Base-by-base conservation (phyloP, 805 yeast genomes). In the Naumovozyma castellii region DNA sequence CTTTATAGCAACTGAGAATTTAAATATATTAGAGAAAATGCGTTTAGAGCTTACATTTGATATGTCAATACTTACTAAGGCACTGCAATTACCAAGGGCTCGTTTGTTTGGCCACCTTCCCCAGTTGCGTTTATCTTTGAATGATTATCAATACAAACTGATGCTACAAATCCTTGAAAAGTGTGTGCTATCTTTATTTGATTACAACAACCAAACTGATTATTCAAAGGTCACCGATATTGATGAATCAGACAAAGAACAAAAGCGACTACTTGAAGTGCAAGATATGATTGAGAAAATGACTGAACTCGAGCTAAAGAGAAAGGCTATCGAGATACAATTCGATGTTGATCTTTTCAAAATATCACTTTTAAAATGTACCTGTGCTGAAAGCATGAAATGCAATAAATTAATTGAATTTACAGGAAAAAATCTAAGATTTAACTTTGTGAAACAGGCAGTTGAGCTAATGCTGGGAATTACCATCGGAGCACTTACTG, bases 141-240 rank as follows among this genome's bases (percentile, higher is more conserved):
- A 84, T 49, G 97, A 92, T 56, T 82, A 78, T 51, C 96, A 94
- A 57, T 94, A 94, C 63, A 84, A 86, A 58, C 76, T 86, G 1
- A 66, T 92, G 52, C 80, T 92, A 90, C 76, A 78, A 42, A 64
- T 90, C 34, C 65, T 90, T 27, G 82, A 81, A 37, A 72, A 68
- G 8, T 75, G 80, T 16, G 68, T 86, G 9, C 97, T 96, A 12
- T 27, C 47, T 10, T 49, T 30, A 5, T 29, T 43, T 25, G 43
- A 45, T 3, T 67, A 65, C 9, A 52, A 47, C 1, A 69, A 65
- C 4, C 56, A 58, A 2, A 52, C 48, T 28, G 58, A 53, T 10
- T 43, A 37, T 20, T 30, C 36, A 29, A 29, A 46, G 5, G 32
- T 19, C 29, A 17, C 22, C 8, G 34, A 43, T 36, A 12, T 37